These are phyloP conservation scores for Lyophyllum decastes DNA, from an alignment of 768 basidiomycete species.

Conservation along the genomic window DNA sequence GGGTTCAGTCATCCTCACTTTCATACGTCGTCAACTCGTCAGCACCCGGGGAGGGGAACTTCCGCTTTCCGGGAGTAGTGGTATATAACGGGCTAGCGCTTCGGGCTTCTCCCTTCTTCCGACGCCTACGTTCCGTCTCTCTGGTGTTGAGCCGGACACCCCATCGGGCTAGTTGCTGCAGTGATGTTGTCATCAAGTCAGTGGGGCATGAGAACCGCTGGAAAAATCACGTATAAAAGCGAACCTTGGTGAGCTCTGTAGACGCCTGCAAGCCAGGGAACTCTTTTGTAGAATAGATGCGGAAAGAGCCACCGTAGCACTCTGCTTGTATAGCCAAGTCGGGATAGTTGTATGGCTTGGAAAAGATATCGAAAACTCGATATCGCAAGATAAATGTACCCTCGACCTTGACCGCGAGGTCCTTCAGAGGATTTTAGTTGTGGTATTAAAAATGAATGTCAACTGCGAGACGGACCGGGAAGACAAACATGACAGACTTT, in stretches of 20 bases:
- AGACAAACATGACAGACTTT: conserved; percentile 62
- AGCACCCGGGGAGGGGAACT: not conserved
- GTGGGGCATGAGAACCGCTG: not conserved
- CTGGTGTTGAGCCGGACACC: conserved; percentile 62
- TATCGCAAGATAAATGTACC: conserved; percentile 69
- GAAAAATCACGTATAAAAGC: conserved; percentile 5
- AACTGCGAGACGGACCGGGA: conserved; percentile 46
- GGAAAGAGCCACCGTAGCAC: conserved; percentile 63
- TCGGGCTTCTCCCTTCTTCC: conserved; percentile 34
- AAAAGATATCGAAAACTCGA: conserved; percentile 64
- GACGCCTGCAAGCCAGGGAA: conserved; percentile 70
- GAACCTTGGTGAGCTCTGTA: conserved; percentile 67
- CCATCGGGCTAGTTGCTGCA: conserved; percentile 53
- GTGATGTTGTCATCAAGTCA: not conserved
- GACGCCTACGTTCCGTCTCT: conserved; percentile 55
- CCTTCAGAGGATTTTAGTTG: conserved; percentile 36
- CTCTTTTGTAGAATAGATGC: conserved; percentile 70
- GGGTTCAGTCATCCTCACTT: conserved; percentile 10
- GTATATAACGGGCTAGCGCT: conserved; percentile 18
- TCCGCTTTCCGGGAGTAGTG: conserved; percentile 11
- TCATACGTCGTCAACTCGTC: not conserved
- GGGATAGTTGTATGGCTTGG: conserved; percentile 28
- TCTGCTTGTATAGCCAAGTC: conserved; percentile 58
- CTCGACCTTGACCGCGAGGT: conserved; percentile 70
- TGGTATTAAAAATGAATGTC: not conserved